Evolutionary conservation across 768 basidiomycete species (phyloP).

Genomic region (Boletus rubroflammeus): DNA sequence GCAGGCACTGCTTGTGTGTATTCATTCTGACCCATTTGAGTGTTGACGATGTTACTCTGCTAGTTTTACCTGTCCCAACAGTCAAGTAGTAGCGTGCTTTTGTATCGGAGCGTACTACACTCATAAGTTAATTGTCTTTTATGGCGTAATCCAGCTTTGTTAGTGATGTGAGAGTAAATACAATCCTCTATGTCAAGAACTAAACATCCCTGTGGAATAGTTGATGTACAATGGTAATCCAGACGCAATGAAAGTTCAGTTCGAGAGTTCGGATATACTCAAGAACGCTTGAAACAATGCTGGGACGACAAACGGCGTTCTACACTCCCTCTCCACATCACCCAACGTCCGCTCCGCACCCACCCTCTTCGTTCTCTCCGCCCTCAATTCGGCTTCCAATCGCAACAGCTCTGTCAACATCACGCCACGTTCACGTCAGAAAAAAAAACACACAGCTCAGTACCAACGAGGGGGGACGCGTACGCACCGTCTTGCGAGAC

Average conservation of each 20-base stretch:
- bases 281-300: slow-evolving; percentile 53
- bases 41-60: slow-evolving; percentile 4
- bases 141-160: slow-evolving; percentile 8
- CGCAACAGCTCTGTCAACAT: slow-evolving; percentile 12
- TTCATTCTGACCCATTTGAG: neutral
- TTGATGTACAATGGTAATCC: neutral
- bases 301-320: slow-evolving; percentile 54
- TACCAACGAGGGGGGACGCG: neutral
- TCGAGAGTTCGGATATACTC: slow-evolving; percentile 44
- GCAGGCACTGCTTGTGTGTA: slow-evolving; percentile 1
- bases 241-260: slow-evolving; percentile 6
- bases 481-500: slow-evolving; percentile 18
- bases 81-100: slow-evolving; percentile 1
- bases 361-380: slow-evolving; percentile 36
- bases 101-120: slow-evolving; percentile 15
- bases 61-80: neutral
- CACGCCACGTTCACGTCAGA: neutral
- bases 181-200: neutral
- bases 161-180: neutral
- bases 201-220: neutral
- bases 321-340: slow-evolving; percentile 49
- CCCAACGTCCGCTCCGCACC: slow-evolving; percentile 43
- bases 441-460: neutral
- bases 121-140: slow-evolving; percentile 8
- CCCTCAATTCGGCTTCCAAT: slow-evolving; percentile 35